These are phyloP conservation scores for Candida ovalis DNA, from an alignment of 805 yeast genomes.

Conservation along the genomic window DNA sequence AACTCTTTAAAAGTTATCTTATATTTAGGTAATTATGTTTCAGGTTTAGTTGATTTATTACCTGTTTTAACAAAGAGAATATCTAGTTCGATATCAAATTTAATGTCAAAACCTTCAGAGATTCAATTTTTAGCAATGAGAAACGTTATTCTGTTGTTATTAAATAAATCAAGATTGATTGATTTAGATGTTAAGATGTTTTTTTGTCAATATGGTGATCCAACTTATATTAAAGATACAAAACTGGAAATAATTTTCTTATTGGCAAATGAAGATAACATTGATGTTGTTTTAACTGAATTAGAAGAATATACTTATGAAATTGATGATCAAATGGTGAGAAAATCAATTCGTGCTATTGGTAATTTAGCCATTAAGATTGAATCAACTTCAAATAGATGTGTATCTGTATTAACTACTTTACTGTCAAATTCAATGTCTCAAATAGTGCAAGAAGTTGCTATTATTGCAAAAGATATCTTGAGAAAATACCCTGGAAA, in stretches of 20 bases:
- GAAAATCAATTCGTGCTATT: slow-evolving; percentile 84
- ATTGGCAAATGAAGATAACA: slow-evolving; percentile 63
- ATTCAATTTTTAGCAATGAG: slow-evolving; percentile 78
- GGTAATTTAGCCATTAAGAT: slow-evolving; percentile 85
- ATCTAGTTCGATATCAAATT: slow-evolving; percentile 63
- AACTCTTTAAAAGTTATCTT: slow-evolving; percentile 71
- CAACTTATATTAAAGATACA: slow-evolving; percentile 83
- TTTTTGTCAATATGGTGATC: slow-evolving; percentile 81
- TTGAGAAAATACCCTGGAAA: slow-evolving; percentile 68
- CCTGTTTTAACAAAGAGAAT: slow-evolving; percentile 54
- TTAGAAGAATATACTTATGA: slow-evolving; percentile 84
- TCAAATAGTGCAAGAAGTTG: slow-evolving; percentile 75
- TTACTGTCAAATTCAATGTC: slow-evolving; percentile 63
- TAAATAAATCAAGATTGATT: slow-evolving; percentile 59
- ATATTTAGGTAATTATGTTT: slow-evolving; percentile 70
- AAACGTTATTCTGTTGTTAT: slow-evolving; percentile 70
- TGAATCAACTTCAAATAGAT: slow-evolving; percentile 53
- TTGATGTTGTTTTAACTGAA: slow-evolving; percentile 63
- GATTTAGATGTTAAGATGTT: slow-evolving; percentile 72
- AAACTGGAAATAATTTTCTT: slow-evolving; percentile 83
- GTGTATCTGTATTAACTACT: slow-evolving; percentile 59
- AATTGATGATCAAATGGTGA: slow-evolving; percentile 78
- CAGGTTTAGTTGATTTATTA: slow-evolving; percentile 48
- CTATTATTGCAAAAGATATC: slow-evolving; percentile 72
- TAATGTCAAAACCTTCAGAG: slow-evolving; percentile 75